Conservation (phyloP, 768 basidiomycete genomes). For the Hypsizygus marmoreus region DNA sequence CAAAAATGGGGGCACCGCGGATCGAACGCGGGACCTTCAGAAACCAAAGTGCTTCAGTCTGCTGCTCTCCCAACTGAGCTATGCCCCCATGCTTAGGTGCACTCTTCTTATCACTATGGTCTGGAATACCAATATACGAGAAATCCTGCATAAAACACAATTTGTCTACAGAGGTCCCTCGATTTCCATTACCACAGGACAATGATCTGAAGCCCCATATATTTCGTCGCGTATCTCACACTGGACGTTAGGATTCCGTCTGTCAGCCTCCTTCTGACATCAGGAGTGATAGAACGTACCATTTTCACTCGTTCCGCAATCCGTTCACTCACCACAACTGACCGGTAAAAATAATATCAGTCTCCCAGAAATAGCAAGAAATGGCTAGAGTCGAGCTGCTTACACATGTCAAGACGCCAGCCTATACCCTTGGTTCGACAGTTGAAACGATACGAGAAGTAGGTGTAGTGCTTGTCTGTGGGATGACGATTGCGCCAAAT, state of each 20-base stretch:
- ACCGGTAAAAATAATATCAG: background rate
- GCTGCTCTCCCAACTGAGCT: conserved; percentile 72
- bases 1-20: conserved; percentile 66
- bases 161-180: conserved; percentile 38
- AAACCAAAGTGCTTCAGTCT: conserved; percentile 53
- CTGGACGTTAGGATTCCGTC: conserved; percentile 25
- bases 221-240: conserved; percentile 87
- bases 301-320: conserved; percentile 63
- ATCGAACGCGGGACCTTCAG: conserved; percentile 77
- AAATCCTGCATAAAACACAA: background rate
- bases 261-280: background rate
- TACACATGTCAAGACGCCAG: conserved; percentile 89
- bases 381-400: no score
- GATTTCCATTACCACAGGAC: conserved; percentile 80
- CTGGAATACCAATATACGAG: background rate
- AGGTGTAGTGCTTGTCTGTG: conserved; percentile 73
- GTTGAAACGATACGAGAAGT: conserved; percentile 83
- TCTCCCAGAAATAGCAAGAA: no score
- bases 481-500: conserved; percentile 79
- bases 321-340: conserved; percentile 78
- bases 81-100: conserved; percentile 48
- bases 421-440: conserved; percentile 80
- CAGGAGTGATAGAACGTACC: conserved; percentile 27
- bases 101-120: background rate
- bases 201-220: conserved; percentile 87